Conservation (phyloP, 352 stramenopile genomes). For the Pythium rishiriense region DNA sequence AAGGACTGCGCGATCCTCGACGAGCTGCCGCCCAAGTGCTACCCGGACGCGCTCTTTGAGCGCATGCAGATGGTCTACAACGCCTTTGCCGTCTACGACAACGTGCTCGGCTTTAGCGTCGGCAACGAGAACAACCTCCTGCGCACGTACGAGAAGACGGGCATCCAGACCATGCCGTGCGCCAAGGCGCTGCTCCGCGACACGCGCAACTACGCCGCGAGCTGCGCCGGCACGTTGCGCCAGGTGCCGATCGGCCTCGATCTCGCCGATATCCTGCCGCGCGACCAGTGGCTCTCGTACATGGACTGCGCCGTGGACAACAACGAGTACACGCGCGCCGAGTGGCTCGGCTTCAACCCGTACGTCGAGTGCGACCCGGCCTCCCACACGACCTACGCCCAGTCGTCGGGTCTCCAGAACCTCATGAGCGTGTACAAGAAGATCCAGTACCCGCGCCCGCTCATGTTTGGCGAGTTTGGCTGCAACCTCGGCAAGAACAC, state of each 20-base stretch:
- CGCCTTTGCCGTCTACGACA: constrained; percentile 61
- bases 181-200: constrained; percentile 55
- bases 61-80: constrained; percentile 53
- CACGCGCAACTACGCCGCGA: constrained; percentile 41
- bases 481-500: constrained; percentile 57
- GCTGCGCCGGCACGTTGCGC: constrained; percentile 34
- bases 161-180: constrained; percentile 40
- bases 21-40: constrained; percentile 39
- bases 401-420: constrained; percentile 43
- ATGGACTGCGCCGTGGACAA: constrained; percentile 45
- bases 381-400: constrained; percentile 36
- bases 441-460: constrained; percentile 36
- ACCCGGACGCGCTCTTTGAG: constrained; percentile 41
- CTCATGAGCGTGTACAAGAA: constrained; percentile 52
- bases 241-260: constrained; percentile 51
- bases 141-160: constrained; percentile 28
- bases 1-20: constrained; percentile 43
- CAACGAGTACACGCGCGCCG: constrained; percentile 43
- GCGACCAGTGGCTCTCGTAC: constrained; percentile 42
- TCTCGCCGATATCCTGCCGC: constrained; percentile 46
- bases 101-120: constrained; percentile 52
- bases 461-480: constrained; percentile 64
- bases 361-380: constrained; percentile 56
- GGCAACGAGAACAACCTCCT: constrained; percentile 59
- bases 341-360: constrained; percentile 58